Evolutionary conservation across 192 early-diverging fungal species (phyloP), one percentile per base, ranked within the genome.

Genomic region (Obelidium mucronatum): DNA sequence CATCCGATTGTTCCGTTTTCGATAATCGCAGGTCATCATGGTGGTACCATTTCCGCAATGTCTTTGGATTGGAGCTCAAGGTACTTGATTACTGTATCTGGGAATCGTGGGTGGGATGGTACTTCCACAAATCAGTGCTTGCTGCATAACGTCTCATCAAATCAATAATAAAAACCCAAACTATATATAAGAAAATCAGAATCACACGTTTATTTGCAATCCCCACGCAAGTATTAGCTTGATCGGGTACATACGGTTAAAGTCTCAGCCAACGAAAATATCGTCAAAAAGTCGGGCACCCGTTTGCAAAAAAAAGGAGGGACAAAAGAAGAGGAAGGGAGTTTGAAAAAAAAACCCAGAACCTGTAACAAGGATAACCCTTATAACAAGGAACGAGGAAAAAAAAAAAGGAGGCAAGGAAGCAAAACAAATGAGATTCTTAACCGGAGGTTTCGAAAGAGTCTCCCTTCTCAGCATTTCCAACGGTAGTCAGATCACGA

Each of bases 71-170:
- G 86, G 26, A 81, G 85, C 2, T 90, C 89, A 54, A 84, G 87
- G 31, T 97, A 91, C 58, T 90, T 99, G 94, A 86, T 99, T 30
- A 97, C 92, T 3, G 90, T 94, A 1, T 94, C 95, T 0, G 98
- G 98, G 22, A 95, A 91, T 80, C 84, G 96, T 30, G 98, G 97
- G n/a, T 99, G 97, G 97, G 97, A 98, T 44, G 96, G 96, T 48
- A 63, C 81, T 8, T 89, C 91, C 53, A 95, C 91, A 51, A 95
- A 96, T 77, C 75, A 87, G 31, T 95, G 93, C 73, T 80, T 97
- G 39, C 90, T 97, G 17, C 97, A 99, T 77, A 91, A 91, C 44
- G 89, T 98, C 67, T 80, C 78, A 34, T 24, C n/a, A n/a, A n/a
- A n/a, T n/a, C 37, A 36, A 73, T n/a, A n/a, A 73, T 37, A 26